Percentiles rank a stretch among this genome's conserved stretches.
phyloP scores from a whole-genome alignment of 1,139 yeast genomes.

The Nakaseomyces bracarensis region DNA sequence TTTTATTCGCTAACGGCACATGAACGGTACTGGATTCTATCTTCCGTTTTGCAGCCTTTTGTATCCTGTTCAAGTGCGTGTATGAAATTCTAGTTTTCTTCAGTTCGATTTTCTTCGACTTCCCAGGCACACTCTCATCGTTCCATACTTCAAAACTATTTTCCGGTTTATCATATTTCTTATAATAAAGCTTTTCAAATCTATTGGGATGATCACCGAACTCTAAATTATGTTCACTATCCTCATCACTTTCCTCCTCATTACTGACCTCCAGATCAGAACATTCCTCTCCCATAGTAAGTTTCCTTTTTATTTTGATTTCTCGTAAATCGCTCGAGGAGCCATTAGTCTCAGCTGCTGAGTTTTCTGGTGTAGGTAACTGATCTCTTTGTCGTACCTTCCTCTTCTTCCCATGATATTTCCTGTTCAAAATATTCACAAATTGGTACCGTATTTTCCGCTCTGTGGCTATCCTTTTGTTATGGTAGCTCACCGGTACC shows the following conservation, averaged over 20 bases:
- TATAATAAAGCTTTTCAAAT: constrained; percentile 23
- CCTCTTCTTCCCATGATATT: constrained; percentile 13
- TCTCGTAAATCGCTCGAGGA: not conserved
- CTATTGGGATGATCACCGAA: constrained; percentile 7
- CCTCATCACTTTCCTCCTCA: constrained; percentile 10
- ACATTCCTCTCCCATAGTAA: not conserved
- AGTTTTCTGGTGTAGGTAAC: constrained; percentile 26
- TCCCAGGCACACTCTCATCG: not conserved
- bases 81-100: not conserved
- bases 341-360: constrained; percentile 19
- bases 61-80: constrained; percentile 1
- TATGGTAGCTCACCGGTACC: constrained; percentile 19
- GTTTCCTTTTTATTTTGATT: not conserved
- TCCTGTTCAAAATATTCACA: constrained; percentile 19
- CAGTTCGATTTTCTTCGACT: not conserved
- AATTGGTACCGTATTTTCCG: constrained; percentile 28
- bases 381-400: constrained; percentile 10
- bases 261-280: constrained; percentile 10
- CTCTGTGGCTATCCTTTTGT: constrained; percentile 16
- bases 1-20: constrained; percentile 4
- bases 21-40: constrained; percentile 1
- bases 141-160: constrained; percentile 29
- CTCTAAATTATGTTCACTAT: constrained; percentile 9
- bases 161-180: constrained; percentile 25
- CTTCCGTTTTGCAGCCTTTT: constrained; percentile 1